phyloP scores from a whole-genome alignment of 768 basidiomycete genomes.

The Phanerochaete sordida region DNA sequence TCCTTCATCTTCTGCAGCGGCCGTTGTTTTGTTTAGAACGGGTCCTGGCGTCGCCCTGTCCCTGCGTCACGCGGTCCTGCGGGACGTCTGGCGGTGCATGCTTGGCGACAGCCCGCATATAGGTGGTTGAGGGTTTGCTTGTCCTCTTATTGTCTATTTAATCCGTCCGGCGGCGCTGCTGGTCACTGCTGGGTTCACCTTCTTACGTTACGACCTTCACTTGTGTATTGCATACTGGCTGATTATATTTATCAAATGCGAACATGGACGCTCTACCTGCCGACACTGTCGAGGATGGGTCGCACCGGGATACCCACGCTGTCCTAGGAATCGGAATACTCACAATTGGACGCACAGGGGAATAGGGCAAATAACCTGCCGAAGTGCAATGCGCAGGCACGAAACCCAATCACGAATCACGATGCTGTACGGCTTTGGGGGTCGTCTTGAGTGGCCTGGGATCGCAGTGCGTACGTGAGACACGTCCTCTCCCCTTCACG shows the following conservation, averaged over 20 bases:
- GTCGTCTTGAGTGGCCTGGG: no score
- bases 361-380: no score
- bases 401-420: no score
- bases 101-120: not conserved
- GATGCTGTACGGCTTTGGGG: no score
- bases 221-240: slow-evolving; percentile 1
- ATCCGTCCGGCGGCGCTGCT: slow-evolving; percentile 3
- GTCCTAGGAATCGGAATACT: not conserved
- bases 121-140: slow-evolving; percentile 3
- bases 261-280: slow-evolving; percentile 4
- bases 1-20: slow-evolving; percentile 1
- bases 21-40: slow-evolving; percentile 1
- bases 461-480: no score
- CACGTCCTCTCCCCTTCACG: not conserved
- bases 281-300: not conserved
- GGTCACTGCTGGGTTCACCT: slow-evolving; percentile 4
- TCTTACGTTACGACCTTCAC: slow-evolving; percentile 1
- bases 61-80: not conserved
- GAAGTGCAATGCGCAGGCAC: no score
- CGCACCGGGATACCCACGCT: no score
- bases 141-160: slow-evolving; percentile 5
- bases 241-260: slow-evolving; percentile 2
- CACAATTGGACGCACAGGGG: no score
- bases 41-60: slow-evolving; percentile 2
- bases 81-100: not conserved